These are phyloP conservation scores for Platanus orientalis DNA, from an alignment of 164 flowering plant genomes.

Conservation along the genomic window DNA sequence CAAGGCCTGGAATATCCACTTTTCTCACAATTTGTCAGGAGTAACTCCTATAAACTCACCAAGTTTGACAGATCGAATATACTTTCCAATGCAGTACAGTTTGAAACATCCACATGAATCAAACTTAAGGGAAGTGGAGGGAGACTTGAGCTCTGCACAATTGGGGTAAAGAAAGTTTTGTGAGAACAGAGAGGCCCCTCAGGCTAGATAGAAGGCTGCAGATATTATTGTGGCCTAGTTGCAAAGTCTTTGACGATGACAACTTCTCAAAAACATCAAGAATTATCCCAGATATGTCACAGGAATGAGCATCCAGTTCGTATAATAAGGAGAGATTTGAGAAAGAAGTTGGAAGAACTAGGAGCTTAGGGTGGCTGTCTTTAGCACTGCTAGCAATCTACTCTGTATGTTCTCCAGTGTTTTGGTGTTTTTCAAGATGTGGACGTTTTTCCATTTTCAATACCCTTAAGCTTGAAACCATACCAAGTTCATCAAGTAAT, in stretches of 20 bases:
- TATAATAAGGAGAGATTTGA: too few species aligned
- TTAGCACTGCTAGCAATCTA: too few species aligned
- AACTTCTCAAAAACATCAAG: too few species aligned
- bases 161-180: constrained; percentile 19
- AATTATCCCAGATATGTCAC: constrained; percentile 31
- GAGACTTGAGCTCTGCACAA: constrained; percentile 28
- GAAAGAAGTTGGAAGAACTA: too few species aligned
- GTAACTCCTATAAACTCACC: constrained; percentile 17
- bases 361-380: too few species aligned
- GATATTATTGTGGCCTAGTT: too few species aligned
- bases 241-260: too few species aligned
- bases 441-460: constrained; percentile 9
- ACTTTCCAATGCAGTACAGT: constrained; percentile 26
- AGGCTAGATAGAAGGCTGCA: too few species aligned
- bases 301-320: constrained; percentile 31
- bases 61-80: constrained; percentile 32
- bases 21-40: constrained; percentile 31
- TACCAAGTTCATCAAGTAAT: constrained; percentile 34
- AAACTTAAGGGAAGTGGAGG: constrained; percentile 44
- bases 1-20: constrained; percentile 35
- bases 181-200: constrained; percentile 27
- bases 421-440: background rate
- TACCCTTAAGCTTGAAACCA: constrained; percentile 8
- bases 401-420: too few species aligned
- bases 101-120: constrained; percentile 13